These are phyloP conservation scores for Boletellus sp. DNA, from an alignment of 768 basidiomycete species.

Conservation along the genomic window DNA sequence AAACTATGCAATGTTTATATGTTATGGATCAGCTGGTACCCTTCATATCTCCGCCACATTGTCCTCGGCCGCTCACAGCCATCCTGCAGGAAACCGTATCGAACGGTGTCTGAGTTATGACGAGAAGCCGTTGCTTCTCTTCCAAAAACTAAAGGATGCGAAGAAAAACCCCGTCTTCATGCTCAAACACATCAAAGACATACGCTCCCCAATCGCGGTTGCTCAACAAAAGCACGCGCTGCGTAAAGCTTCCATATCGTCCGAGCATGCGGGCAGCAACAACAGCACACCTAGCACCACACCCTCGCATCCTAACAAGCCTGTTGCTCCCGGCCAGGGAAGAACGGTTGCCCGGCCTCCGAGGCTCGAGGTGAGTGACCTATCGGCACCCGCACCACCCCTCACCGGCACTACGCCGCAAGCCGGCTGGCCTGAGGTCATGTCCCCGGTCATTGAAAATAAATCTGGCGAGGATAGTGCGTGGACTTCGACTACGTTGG, in stretches of 20 bases:
- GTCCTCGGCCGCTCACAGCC: background rate
- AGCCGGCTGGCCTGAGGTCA: conserved; percentile 72
- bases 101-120: conserved; percentile 97
- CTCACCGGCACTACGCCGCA: conserved; percentile 62
- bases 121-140: conserved; percentile 94
- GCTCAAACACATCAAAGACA: conserved; percentile 92
- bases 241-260: conserved; percentile 61
- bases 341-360: conserved; percentile 54
- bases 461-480: conserved; percentile 42
- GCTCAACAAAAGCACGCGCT: conserved; percentile 95
- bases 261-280: conserved; percentile 22
- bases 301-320: conserved; percentile 21
- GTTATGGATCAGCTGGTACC: conserved; percentile 87
- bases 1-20: conserved; percentile 99
- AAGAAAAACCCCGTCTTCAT: conserved; percentile 99
- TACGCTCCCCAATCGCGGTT: conserved; percentile 94
- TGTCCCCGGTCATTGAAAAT: conserved; percentile 55
- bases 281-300: conserved; percentile 17
- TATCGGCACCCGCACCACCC: conserved; percentile 47
- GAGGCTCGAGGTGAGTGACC: conserved; percentile 65
- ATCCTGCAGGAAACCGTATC: conserved; percentile 57
- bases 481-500: conserved; percentile 33
- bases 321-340: conserved; percentile 27
- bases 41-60: background rate
- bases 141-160: conserved; percentile 95